Base-by-base conservation (phyloP, 805 yeast genomes). In the Kodamaea laetipori region DNA sequence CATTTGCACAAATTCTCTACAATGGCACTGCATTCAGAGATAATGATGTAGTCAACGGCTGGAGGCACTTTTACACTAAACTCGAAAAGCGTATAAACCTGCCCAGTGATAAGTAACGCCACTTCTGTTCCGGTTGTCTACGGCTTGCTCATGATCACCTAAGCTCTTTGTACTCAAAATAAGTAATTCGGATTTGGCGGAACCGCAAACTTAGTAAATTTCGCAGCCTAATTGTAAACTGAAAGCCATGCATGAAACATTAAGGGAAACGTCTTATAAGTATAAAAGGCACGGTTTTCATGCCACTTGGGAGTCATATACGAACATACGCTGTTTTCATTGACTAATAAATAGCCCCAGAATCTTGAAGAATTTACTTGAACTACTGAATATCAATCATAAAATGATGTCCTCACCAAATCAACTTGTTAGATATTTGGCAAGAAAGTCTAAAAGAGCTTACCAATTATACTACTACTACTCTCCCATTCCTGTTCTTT, bases 401-500 rank as follows among this genome's bases (percentile, higher is more conserved):
- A n/a, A n/a, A n/a, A 13, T 30, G 34, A 30, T 30, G 19, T 15
- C 15, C 18, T 30, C 34, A 15, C 34, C 34, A 2, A 15, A 4
- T 13, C 15, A 15, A 15, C 33, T 26, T 6, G 15, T 33, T 2
- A 11, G 24, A 4, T 33, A 58, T 62, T 4, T 66, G 64, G 9
- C 55, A 49, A 43, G 53, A 62, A 11, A 47, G 38, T 7, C 67
- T 64, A 35, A 26, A 21, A 41, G 47, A 26, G 32, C 51, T 17
- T 58, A 59, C 52, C 42, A 48, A 13, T 37, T 43, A 27, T 65
- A 61, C 51, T 52, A 50, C 47, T 60, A 61, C 46, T 55, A 48
- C 37, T 49, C 60, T 6, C 67, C 68, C 1, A 43, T 63, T 10
- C 64, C 65, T 2, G 61, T 65, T 13, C 47, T 65, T 45, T 45